Evolutionary conservation across 2,329 filamentous ascomycete species (phyloP).

Genomic region (Botrytis deweyae): DNA sequence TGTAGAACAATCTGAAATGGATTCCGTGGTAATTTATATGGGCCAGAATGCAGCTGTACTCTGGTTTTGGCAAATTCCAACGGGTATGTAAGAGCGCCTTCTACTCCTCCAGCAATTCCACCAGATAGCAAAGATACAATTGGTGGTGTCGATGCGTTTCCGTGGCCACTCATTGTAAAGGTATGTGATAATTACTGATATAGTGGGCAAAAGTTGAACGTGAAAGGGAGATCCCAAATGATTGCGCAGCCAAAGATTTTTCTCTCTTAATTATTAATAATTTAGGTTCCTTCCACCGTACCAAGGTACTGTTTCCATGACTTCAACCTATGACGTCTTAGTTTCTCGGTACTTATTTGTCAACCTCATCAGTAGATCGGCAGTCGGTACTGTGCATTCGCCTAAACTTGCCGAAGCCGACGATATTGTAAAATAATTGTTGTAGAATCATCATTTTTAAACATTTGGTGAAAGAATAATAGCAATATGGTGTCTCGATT

Average conservation of each 20-base stretch:
- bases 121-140: slow-evolving; percentile 33
- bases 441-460: not conserved
- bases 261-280: not conserved
- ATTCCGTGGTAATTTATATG: slow-evolving; percentile 49
- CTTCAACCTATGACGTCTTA: not conserved
- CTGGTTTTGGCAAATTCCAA: slow-evolving; percentile 68
- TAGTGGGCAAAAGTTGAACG: not conserved
- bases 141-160: slow-evolving; percentile 22
- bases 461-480: not conserved
- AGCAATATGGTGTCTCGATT: not conserved
- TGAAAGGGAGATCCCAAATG: not conserved
- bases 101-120: slow-evolving; percentile 32
- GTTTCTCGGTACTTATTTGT: not conserved
- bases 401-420: not conserved
- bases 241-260: not conserved
- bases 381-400: not conserved
- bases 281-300: not conserved
- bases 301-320: not conserved
- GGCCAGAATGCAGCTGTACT: slow-evolving; percentile 51
- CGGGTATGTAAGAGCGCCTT: slow-evolving; percentile 47
- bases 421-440: not conserved
- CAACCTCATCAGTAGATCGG: not conserved
- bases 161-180: not conserved
- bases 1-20: slow-evolving; percentile 56
- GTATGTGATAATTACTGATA: not conserved